Conservation (phyloP, 2,329 filamentous ascomycete species). For the Zasmidium angulare region DNA sequence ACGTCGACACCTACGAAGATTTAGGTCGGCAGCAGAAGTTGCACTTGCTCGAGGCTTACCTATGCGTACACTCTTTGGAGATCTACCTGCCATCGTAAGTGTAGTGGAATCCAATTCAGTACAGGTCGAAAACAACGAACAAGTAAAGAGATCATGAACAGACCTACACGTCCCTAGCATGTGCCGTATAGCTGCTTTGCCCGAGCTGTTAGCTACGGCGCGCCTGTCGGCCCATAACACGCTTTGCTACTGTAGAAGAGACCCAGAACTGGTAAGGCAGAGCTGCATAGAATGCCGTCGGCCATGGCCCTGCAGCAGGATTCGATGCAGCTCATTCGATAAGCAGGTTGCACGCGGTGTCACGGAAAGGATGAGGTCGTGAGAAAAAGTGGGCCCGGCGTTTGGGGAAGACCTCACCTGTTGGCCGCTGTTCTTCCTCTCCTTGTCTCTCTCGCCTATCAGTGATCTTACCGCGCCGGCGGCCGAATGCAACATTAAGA, state of each 20-base stretch:
- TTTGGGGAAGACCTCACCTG: background rate
- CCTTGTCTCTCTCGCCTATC: background rate
- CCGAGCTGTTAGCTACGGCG: slow-evolving; percentile 7
- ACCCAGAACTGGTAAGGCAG: background rate
- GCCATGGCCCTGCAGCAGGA: background rate
- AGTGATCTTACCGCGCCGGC: background rate
- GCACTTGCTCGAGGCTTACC: too few relatives aligned
- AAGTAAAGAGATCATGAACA: background rate
- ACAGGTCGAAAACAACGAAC: background rate
- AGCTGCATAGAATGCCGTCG: background rate
- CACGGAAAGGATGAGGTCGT: background rate
- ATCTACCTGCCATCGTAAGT: slow-evolving; percentile 4
- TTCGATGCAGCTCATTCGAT: background rate
- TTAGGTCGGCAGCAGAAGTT: too few relatives aligned
- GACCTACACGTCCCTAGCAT: background rate
- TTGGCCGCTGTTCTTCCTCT: background rate
- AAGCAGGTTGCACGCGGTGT: background rate
- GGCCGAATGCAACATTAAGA: background rate
- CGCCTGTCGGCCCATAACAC: slow-evolving; percentile 4
- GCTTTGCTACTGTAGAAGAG: background rate
- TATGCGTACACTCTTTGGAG: slow-evolving; percentile 36
- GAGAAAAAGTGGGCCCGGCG: background rate
- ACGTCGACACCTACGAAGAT: background rate
- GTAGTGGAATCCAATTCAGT: too few relatives aligned
- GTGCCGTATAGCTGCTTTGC: background rate